phyloP scores from a whole-genome alignment of 2,329 filamentous ascomycete species.

The Apiospora arundinis region DNA sequence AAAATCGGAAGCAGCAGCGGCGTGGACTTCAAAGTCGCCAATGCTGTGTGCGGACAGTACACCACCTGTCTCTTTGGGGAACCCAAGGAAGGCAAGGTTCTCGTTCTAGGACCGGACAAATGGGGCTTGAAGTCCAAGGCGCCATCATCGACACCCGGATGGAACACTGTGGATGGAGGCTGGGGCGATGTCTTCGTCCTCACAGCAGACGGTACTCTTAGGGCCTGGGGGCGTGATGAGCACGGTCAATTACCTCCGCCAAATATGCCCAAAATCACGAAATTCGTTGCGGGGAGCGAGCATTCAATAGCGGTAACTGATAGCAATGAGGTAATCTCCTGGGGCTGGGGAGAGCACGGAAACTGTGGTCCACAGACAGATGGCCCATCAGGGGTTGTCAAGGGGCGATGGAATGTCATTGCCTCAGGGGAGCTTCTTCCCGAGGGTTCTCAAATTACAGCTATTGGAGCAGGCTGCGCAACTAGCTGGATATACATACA shows the following conservation, averaged over 20 bases:
- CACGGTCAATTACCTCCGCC: slow-evolving; percentile 79
- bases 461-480: slow-evolving; percentile 84
- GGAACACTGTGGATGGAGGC: slow-evolving; percentile 75
- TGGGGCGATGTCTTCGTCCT: slow-evolving; percentile 86
- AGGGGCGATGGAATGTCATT: slow-evolving; percentile 72
- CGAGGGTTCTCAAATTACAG: slow-evolving; percentile 57
- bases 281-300: slow-evolving; percentile 86
- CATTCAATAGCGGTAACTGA: slow-evolving; percentile 78
- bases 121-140: slow-evolving; percentile 67
- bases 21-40: slow-evolving; percentile 65
- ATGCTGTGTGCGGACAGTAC: slow-evolving; percentile 81
- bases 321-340: slow-evolving; percentile 74
- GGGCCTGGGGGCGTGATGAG: slow-evolving; percentile 84
- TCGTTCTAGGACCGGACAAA: slow-evolving; percentile 77
- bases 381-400: slow-evolving; percentile 65
- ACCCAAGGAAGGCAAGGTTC: slow-evolving; percentile 61
- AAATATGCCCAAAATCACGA: slow-evolving; percentile 61
- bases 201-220: slow-evolving; percentile 62
- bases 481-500: slow-evolving; percentile 78
- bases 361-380: slow-evolving; percentile 81
- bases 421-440: slow-evolving; percentile 62
- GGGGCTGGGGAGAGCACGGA: slow-evolving; percentile 98
- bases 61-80: slow-evolving; percentile 77
- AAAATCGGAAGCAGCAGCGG: slow-evolving; percentile 57
- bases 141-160: slow-evolving; percentile 59